Evolutionary conservation across 805 yeast species (phyloP).

Genomic region (Hanseniaspora osmophila): DNA sequence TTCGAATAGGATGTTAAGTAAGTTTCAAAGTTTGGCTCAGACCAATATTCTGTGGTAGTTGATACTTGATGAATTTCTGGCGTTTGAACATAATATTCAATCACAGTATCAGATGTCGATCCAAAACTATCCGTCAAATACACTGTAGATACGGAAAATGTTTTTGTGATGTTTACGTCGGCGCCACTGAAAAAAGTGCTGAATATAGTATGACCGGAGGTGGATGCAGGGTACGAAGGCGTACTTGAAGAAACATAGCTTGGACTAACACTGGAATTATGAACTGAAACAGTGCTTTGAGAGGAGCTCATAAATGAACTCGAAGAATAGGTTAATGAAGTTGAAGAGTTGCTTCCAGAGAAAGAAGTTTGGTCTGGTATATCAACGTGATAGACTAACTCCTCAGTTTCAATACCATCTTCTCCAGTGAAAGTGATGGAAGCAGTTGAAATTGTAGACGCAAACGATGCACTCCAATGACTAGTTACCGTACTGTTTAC

Average conservation of each 20-base stretch:
- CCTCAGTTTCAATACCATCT: conserved; percentile 7
- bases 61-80: conserved; percentile 1
- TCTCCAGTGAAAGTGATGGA: conserved; percentile 2
- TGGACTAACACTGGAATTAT: neutral
- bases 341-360: neutral
- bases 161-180: neutral
- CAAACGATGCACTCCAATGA: neutral
- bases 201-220: neutral
- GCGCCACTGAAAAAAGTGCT: neutral
- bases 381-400: conserved; percentile 8
- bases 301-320: neutral
- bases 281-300: neutral
- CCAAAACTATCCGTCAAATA: neutral
- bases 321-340: too few species aligned
- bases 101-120: neutral
- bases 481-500: neutral
- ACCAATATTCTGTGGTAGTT: neutral
- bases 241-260: neutral
- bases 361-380: conserved; percentile 4
- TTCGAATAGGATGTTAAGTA: neutral
- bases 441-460: neutral
- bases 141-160: neutral
- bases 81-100: conserved; percentile 7
- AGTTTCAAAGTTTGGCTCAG: neutral
- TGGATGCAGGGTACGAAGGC: neutral